These are phyloP conservation scores for Collybia mongolica DNA, from an alignment of 768 basidiomycete genomes.

Conservation along the genomic window DNA sequence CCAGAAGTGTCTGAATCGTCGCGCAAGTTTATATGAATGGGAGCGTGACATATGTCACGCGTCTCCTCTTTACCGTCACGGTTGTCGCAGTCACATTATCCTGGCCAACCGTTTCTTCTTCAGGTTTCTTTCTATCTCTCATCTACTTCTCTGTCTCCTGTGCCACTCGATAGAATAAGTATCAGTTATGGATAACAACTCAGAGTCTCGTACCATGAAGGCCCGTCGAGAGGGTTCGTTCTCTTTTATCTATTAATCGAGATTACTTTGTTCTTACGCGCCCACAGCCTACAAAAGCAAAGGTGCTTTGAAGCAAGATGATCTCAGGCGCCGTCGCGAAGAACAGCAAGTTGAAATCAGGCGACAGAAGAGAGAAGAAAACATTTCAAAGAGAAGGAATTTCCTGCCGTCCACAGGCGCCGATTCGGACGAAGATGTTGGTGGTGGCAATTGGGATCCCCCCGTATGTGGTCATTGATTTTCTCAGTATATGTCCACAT, in stretches of 20 bases:
- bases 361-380: conserved; percentile 97
- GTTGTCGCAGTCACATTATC: conserved; percentile 12
- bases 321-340: conserved; percentile 94
- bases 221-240: conserved; percentile 69
- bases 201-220: conserved; percentile 70
- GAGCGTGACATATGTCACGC: conserved; percentile 21
- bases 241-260: conserved; percentile 19
- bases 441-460: conserved; percentile 70
- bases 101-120: conserved; percentile 25
- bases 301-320: conserved; percentile 84
- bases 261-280: conserved; percentile 37
- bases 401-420: conserved; percentile 70
- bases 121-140: conserved; percentile 25
- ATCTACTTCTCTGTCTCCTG: conserved; percentile 20
- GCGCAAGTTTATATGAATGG: no score
- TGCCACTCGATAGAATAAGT: conserved; percentile 19
- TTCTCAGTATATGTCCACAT: conserved; percentile 7
- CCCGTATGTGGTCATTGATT: conserved; percentile 50
- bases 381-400: conserved; percentile 96
- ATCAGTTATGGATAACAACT: conserved; percentile 36
- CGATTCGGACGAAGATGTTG: conserved; percentile 93
- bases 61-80: conserved; percentile 25
- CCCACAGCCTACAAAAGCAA: conserved; percentile 86
- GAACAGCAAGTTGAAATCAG: conserved; percentile 99
- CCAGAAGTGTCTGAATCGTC: no score